Percentiles rank a stretch among this genome's conserved stretches.
These are phyloP conservation scores for Thermothielavioides terrestris DNA, from an alignment of 495 filamentous ascomycete species.

Conservation along the genomic window DNA sequence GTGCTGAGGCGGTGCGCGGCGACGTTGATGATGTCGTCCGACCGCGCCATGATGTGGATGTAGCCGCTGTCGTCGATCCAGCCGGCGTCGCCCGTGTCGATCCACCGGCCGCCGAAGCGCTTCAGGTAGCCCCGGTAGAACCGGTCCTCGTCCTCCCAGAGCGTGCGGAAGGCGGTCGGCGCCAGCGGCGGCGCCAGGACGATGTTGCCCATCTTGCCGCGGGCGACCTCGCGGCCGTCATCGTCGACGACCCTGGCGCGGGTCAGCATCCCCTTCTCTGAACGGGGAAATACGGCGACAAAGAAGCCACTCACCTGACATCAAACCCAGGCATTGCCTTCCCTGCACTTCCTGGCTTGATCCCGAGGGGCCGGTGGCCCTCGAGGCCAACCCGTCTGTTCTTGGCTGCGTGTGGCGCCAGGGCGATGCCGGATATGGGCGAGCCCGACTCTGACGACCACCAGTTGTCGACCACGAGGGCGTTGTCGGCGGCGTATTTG, in stretches of 20 bases:
- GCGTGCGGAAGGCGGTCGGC: constrained; percentile 73
- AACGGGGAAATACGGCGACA: too few species aligned
- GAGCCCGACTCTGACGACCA: constrained; percentile 91
- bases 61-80: constrained; percentile 76
- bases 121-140: constrained; percentile 77
- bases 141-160: constrained; percentile 75
- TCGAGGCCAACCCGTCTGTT: constrained; percentile 24
- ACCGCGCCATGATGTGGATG: constrained; percentile 75
- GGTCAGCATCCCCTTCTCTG: neutral
- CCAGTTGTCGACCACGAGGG: constrained; percentile 85
- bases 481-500: constrained; percentile 51
- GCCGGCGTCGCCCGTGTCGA: constrained; percentile 88
- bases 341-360: constrained; percentile 80
- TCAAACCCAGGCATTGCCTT: constrained; percentile 89
- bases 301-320: constrained; percentile 33
- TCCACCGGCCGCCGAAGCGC: constrained; percentile 68
- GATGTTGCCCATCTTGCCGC: constrained; percentile 81
- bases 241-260: constrained; percentile 61
- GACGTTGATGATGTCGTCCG: constrained; percentile 93
- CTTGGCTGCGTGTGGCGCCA: constrained; percentile 47
- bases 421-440: constrained; percentile 74
- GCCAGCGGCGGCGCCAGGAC: constrained; percentile 74
- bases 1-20: constrained; percentile 89
- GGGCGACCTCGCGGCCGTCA: constrained; percentile 55
- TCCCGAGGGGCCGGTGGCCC: constrained; percentile 28